Conservation (phyloP, 306 rosid species). For the Fagus crenata region DNA sequence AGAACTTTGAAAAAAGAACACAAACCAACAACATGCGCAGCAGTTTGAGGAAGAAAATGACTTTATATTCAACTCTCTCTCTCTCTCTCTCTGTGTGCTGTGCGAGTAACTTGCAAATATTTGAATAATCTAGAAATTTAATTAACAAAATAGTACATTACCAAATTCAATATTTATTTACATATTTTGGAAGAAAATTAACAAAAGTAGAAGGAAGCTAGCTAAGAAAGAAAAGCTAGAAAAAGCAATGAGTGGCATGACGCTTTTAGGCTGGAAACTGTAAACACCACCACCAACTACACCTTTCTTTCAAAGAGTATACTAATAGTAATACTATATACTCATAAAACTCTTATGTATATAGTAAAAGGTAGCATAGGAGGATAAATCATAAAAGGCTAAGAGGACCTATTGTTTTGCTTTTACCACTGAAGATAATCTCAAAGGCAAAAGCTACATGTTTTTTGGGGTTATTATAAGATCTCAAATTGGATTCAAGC, state of each 20-base stretch:
- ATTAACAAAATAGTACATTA: not conserved
- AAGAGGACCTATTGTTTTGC: conserved; percentile 25
- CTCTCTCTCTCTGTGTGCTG: not conserved
- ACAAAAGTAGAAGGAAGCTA: not conserved
- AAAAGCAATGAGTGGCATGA: conserved; percentile 27
- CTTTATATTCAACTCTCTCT: not conserved
- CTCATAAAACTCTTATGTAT: conserved; percentile 2
- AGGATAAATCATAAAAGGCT: conserved; percentile 1
- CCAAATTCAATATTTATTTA: not conserved
- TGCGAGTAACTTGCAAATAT: not conserved
- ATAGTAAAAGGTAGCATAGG: not conserved
- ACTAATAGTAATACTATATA: not conserved
- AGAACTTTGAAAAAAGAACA: not conserved
- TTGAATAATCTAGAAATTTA: not conserved
- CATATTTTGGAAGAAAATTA: not conserved
- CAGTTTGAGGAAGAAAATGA: not conserved
- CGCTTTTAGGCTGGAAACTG: conserved; percentile 61
- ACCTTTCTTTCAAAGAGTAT: conserved; percentile 15
- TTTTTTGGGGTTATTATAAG: conserved; percentile 20
- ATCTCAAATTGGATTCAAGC: conserved; percentile 43
- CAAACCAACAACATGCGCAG: not conserved
- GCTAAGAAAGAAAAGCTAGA: conserved; percentile 21
- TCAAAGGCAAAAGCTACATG: conserved; percentile 15
- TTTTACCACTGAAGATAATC: conserved; percentile 30
- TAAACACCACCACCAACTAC: conserved; percentile 17